A percentile compares a stretch with the other conserved stretches of the same genome.
Evolutionary conservation across 441 rosid genomes (phyloP).

Genomic region (Erysimum pusillum): DNA sequence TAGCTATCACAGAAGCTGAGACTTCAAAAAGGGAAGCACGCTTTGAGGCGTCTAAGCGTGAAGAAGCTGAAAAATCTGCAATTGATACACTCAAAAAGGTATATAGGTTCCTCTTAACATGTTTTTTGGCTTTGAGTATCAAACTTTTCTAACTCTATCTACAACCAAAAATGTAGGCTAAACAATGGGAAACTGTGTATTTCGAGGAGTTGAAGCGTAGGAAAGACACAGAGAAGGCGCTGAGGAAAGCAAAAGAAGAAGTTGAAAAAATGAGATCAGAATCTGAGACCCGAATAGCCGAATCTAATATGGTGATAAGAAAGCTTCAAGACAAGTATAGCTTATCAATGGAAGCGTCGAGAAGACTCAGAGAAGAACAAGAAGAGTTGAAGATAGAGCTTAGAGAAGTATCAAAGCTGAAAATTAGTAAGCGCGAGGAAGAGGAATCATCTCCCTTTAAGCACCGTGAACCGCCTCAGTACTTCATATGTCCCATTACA

Average conservation of each 20-base stretch:
- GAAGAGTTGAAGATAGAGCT: constrained; percentile 75
- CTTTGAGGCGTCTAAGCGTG: constrained; percentile 61
- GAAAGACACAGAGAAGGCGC: constrained; percentile 62
- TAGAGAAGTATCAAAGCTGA: constrained; percentile 74
- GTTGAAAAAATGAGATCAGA: constrained; percentile 56
- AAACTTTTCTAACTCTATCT: constrained; percentile 6
- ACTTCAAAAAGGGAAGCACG: constrained; percentile 59
- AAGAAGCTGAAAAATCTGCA: constrained; percentile 70
- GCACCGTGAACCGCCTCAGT: constrained; percentile 41
- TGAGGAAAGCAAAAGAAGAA: constrained; percentile 55
- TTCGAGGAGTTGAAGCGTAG: constrained; percentile 62
- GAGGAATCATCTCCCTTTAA: not conserved
- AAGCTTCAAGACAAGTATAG: constrained; percentile 71
- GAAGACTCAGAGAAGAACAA: constrained; percentile 64
- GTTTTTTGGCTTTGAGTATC: not conserved
- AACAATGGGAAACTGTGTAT: constrained; percentile 59
- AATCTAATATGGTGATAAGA: constrained; percentile 56
- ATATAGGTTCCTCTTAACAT: constrained; percentile 1
- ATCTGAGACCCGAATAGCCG: constrained; percentile 59
- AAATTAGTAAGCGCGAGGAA: constrained; percentile 43
- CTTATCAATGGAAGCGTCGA: constrained; percentile 69
- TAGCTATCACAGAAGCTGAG: constrained; percentile 61
- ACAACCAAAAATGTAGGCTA: constrained; percentile 54
- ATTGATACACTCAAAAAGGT: constrained; percentile 74
- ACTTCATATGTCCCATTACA: constrained; percentile 84